phyloP scores from a whole-genome alignment of 805 yeast species.

The Ogataea neopini region DNA sequence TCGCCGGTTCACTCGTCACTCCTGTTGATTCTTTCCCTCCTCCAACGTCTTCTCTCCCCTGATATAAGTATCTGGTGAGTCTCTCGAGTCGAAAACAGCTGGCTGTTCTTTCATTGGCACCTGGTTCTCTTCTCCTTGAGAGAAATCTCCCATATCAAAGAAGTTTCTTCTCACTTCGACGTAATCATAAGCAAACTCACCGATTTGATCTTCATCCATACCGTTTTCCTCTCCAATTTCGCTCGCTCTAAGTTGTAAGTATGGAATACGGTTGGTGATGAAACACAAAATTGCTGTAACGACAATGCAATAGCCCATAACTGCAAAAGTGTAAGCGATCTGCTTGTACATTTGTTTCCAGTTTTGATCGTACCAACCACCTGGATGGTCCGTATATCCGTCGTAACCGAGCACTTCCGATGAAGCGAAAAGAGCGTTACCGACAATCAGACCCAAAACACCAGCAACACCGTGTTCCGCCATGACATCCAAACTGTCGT shows the following conservation, averaged over 20 bases:
- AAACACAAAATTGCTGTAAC: slow-evolving; percentile 78
- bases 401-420: slow-evolving; percentile 89
- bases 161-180: slow-evolving; percentile 96
- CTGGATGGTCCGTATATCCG: slow-evolving; percentile 77
- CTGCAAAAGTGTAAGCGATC: slow-evolving; percentile 77
- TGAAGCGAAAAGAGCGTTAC: slow-evolving; percentile 81
- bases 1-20: too few relatives aligned
- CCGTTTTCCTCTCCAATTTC: slow-evolving; percentile 88
- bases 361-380: slow-evolving; percentile 92
- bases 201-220: slow-evolving; percentile 95
- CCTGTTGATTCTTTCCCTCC: neutral
- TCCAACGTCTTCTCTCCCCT: slow-evolving; percentile 2
- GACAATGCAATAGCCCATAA: slow-evolving; percentile 69
- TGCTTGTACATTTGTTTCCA: slow-evolving; percentile 92
- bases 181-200: slow-evolving; percentile 98
- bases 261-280: slow-evolving; percentile 76
- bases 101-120: neutral
- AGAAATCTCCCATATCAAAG: slow-evolving; percentile 40
- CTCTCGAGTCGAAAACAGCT: slow-evolving; percentile 3
- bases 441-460: slow-evolving; percentile 79
- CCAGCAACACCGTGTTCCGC: slow-evolving; percentile 99
- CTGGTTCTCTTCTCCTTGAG: slow-evolving; percentile 1
- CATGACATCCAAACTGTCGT: slow-evolving; percentile 90
- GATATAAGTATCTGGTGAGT: neutral
- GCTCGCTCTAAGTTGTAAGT: slow-evolving; percentile 73